Evolutionary conservation across 2,329 filamentous ascomycete species (phyloP).

Genomic region (Pseudocercospora fuligena): DNA sequence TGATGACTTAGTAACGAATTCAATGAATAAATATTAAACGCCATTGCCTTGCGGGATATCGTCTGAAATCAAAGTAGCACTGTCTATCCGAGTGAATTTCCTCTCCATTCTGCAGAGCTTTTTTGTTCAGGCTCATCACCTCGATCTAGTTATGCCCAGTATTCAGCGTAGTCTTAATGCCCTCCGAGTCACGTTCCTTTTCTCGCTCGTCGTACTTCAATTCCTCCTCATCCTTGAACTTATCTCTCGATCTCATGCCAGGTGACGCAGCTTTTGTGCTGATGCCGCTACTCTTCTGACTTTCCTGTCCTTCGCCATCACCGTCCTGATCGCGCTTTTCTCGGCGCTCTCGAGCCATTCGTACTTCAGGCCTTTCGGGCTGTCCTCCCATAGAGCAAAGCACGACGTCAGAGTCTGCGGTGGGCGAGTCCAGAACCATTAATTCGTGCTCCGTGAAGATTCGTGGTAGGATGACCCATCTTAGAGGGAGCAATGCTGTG

Average conservation of each 20-base stretch:
- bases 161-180: conserved; percentile 30
- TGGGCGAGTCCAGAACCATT: conserved; percentile 57
- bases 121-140: neutral
- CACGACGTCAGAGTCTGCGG: conserved; percentile 59
- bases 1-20: neutral
- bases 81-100: neutral
- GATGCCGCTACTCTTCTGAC: conserved; percentile 28
- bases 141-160: conserved; percentile 28
- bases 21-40: neutral
- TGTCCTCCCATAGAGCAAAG: conserved; percentile 58
- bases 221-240: conserved; percentile 32
- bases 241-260: conserved; percentile 31
- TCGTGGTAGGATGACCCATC: conserved; percentile 55
- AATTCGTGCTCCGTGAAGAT: conserved; percentile 58
- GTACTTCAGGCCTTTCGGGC: conserved; percentile 46
- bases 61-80: neutral
- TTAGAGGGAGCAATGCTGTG: conserved; percentile 59
- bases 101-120: neutral
- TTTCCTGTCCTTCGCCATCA: conserved; percentile 32
- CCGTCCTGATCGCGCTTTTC: conserved; percentile 32
- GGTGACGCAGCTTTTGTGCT: conserved; percentile 21
- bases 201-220: conserved; percentile 28
- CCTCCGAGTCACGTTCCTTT: conserved; percentile 24
- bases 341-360: conserved; percentile 33
- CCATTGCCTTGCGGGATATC: conserved; percentile 6